These are phyloP conservation scores for Prunus armeniaca DNA, from an alignment of 306 rosid species.

Conservation along the genomic window DNA sequence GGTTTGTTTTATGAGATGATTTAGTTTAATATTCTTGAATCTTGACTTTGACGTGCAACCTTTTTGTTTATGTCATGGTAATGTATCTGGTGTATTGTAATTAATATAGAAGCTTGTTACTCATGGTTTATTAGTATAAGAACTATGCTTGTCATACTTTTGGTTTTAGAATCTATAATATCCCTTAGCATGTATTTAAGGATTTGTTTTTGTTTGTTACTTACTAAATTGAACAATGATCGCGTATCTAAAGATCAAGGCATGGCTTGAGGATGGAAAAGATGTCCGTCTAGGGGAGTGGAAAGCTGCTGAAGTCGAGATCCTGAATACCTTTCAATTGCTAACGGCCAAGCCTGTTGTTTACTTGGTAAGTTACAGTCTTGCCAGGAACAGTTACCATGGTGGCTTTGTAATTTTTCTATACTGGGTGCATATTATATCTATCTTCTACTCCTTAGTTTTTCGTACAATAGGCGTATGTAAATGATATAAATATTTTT, in stretches of 20 bases:
- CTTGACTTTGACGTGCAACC: background rate
- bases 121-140: background rate
- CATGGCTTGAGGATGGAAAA: constrained; percentile 73
- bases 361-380: constrained; percentile 58
- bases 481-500: background rate
- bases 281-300: constrained; percentile 95
- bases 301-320: constrained; percentile 92
- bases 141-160: background rate
- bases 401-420: background rate
- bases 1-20: constrained; percentile 38
- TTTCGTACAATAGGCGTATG: background rate
- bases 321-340: constrained; percentile 87
- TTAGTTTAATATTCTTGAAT: background rate
- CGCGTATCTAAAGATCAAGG: constrained; percentile 64
- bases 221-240: constrained; percentile 8
- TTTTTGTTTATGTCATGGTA: background rate
- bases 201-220: background rate
- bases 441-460: background rate
- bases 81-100: background rate
- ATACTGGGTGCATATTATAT: background rate
- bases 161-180: background rate
- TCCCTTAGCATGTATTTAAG: background rate
- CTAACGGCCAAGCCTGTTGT: constrained; percentile 97
- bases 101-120: background rate
- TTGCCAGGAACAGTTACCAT: too few relatives aligned